phyloP scores from a whole-genome alignment of 805 yeast genomes.

The Scheffersomyces ergatensis region DNA sequence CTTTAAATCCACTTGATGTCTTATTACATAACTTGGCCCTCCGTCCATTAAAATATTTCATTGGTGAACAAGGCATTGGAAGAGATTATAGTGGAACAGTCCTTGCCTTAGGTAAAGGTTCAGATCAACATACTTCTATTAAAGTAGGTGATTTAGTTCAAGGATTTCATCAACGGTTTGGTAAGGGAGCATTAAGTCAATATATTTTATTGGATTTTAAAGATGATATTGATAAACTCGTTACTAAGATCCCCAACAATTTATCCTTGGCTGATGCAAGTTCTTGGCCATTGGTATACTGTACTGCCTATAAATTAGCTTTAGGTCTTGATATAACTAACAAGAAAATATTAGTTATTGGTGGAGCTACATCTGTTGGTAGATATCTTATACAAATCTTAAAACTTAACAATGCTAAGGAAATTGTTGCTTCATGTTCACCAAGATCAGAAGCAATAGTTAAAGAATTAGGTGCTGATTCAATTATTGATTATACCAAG shows the following conservation, averaged over 20 bases:
- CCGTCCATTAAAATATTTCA: conserved; percentile 4
- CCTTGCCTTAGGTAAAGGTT: conserved; percentile 25
- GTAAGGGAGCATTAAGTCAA: conserved; percentile 45
- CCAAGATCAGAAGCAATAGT: conserved; percentile 44
- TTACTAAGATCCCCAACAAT: conserved; percentile 38
- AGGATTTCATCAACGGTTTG: conserved; percentile 18
- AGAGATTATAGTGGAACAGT: conserved; percentile 33
- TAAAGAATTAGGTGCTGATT: conserved; percentile 53
- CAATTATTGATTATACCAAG: conserved; percentile 55
- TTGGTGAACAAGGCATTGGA: conserved; percentile 24
- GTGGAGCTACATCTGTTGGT: conserved; percentile 76
- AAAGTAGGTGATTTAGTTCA: conserved; percentile 27
- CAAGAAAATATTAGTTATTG: conserved; percentile 59
- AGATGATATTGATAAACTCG: conserved; percentile 10
- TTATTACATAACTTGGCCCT: conserved; percentile 15
- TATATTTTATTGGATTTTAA: conserved; percentile 41
- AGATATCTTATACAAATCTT: conserved; percentile 54
- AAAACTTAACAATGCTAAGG: conserved; percentile 40
- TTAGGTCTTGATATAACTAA: conserved; percentile 32
- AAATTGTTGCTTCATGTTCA: conserved; percentile 59
- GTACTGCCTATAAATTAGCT: conserved; percentile 46
- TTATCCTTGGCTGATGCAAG: conserved; percentile 58
- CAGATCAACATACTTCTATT: conserved; percentile 15
- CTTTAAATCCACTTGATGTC: conserved; percentile 35
- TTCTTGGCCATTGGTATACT: conserved; percentile 60